Evolutionary conservation across 345 rosid species (phyloP).

Genomic region (Physaria fendleri): DNA sequence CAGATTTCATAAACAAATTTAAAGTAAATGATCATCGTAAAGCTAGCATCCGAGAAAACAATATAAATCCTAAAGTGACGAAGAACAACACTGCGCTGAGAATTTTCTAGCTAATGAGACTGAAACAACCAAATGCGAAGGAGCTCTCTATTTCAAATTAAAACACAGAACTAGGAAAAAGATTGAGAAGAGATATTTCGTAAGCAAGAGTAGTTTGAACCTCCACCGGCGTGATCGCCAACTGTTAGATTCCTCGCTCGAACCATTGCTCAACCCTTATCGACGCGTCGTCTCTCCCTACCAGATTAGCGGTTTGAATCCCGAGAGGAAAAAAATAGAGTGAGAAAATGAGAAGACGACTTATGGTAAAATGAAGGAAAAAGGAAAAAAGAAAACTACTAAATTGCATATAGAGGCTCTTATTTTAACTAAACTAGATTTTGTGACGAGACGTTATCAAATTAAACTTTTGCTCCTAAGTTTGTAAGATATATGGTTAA

Average conservation of each 20-base stretch:
- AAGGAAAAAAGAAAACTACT: background rate
- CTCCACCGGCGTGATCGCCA: conserved; percentile 11
- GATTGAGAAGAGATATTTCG: background rate
- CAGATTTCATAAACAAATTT: conserved; percentile 1
- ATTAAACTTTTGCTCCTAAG: background rate
- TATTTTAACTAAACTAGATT: background rate
- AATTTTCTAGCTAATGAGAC: background rate
- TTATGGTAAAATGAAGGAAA: too few species aligned
- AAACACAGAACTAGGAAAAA: background rate
- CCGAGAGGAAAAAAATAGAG: conserved; percentile 10
- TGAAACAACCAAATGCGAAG: background rate
- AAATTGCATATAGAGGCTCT: background rate
- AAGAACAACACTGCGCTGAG: background rate
- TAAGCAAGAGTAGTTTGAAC: conserved; percentile 10
- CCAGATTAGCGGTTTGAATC: conserved; percentile 9
- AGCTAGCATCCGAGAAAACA: background rate
- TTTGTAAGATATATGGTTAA: too few species aligned
- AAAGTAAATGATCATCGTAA: background rate
- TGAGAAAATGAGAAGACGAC: too few species aligned
- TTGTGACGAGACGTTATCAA: background rate
- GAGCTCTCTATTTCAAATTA: conserved; percentile 10
- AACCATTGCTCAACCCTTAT: conserved; percentile 11
- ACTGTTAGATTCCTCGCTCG: background rate
- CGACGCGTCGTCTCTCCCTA: conserved; percentile 2
- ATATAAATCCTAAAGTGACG: background rate